A percentile compares a stretch with the other conserved stretches of the same genome.
phyloP scores from a whole-genome alignment of 495 filamentous ascomycete genomes.

The Trichoderma virens region DNA sequence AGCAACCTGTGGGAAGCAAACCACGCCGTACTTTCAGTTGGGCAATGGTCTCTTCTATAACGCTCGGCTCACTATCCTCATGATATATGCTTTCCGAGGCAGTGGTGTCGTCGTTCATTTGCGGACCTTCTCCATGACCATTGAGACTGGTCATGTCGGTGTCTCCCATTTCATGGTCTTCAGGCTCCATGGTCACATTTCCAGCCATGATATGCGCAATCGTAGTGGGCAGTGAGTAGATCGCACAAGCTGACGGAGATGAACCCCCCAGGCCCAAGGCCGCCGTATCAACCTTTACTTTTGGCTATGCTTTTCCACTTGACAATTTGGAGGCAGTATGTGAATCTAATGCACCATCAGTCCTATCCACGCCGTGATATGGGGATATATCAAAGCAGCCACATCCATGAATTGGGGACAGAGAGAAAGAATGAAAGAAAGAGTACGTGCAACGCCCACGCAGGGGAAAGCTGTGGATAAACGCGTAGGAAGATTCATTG shows the following conservation, averaged over 20 bases:
- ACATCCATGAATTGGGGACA: neutral
- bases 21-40: constrained; percentile 19
- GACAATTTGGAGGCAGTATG: neutral
- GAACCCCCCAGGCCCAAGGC: neutral
- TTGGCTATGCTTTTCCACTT: neutral
- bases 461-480: neutral
- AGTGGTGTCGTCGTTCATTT: constrained; percentile 11
- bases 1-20: constrained; percentile 61
- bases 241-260: neutral
- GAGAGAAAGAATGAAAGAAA: neutral
- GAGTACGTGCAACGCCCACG: neutral
- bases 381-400: neutral
- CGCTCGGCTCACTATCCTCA: constrained; percentile 14
- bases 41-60: constrained; percentile 11
- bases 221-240: neutral
- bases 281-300: neutral
- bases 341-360: neutral
- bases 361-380: neutral
- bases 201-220: neutral
- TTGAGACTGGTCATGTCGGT: constrained; percentile 1
- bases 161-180: constrained; percentile 23
- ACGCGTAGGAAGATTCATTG: neutral
- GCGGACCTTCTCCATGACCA: constrained; percentile 15
- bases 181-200: constrained; percentile 29
- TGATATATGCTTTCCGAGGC: constrained; percentile 13